A percentile compares a stretch with the other conserved stretches of the same genome.
Conservation (phyloP, 2,329 filamentous ascomycete species). For the Cladophialophora carrionii region DNA sequence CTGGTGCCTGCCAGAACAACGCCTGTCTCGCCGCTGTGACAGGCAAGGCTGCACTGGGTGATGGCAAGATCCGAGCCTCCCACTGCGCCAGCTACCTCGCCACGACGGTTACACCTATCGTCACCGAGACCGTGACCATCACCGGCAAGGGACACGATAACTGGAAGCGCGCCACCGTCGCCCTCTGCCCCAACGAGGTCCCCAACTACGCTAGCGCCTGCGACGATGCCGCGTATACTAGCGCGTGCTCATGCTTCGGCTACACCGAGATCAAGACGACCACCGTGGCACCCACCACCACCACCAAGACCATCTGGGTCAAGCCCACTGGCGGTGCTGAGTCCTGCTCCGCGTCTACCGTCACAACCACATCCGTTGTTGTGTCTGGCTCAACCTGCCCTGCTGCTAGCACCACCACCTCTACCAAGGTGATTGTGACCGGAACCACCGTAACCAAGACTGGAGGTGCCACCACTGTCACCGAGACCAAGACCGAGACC, state of each 20-base stretch:
- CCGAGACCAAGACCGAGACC: slow-evolving; percentile 6
- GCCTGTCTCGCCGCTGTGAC: slow-evolving; percentile 37
- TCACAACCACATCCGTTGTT: slow-evolving; percentile 11
- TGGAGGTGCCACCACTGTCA: slow-evolving; percentile 8
- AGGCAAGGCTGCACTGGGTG: slow-evolving; percentile 36
- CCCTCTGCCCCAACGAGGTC: slow-evolving; percentile 38
- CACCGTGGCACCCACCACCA: slow-evolving; percentile 36
- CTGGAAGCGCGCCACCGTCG: slow-evolving; percentile 35
- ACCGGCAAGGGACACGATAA: slow-evolving; percentile 17
- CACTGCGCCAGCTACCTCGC: slow-evolving; percentile 37
- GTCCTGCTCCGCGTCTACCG: slow-evolving; percentile 17
- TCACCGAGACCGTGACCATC: slow-evolving; percentile 27
- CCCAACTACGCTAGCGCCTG: slow-evolving; percentile 39
- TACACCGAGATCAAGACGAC: slow-evolving; percentile 35
- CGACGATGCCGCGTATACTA: slow-evolving; percentile 33
- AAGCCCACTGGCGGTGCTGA: slow-evolving; percentile 28
- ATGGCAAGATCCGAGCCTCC: slow-evolving; percentile 29
- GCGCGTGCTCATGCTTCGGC: slow-evolving; percentile 35
- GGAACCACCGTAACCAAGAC: slow-evolving; percentile 15
- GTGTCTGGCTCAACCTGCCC: slow-evolving; percentile 29
- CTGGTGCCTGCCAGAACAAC: slow-evolving; percentile 23
- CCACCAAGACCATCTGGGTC: slow-evolving; percentile 38
- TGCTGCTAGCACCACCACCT: slow-evolving; percentile 16
- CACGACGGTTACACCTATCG: slow-evolving; percentile 32
- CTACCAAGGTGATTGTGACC: slow-evolving; percentile 9